Conservation (phyloP, 768 basidiomycete species). For the Jaapia argillacea region DNA sequence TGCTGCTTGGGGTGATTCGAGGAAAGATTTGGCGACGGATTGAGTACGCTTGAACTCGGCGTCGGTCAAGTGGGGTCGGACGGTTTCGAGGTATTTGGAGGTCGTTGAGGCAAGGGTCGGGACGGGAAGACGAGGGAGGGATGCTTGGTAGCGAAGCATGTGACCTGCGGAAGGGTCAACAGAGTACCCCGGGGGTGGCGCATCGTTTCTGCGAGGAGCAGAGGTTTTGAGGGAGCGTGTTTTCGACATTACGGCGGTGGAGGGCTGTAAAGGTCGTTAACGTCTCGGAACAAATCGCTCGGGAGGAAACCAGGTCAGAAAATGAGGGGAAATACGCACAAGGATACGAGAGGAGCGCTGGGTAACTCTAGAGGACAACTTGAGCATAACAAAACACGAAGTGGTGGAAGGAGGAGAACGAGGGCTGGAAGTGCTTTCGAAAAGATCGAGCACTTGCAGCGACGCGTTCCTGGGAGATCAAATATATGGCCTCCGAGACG, state of each 20-base stretch:
- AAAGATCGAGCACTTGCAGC: too few species aligned
- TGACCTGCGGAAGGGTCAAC: conserved; percentile 48
- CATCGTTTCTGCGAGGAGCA: conserved; percentile 13
- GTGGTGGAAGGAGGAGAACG: too few species aligned
- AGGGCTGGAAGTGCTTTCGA: too few species aligned
- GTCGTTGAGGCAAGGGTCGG: conserved; percentile 77
- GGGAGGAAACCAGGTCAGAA: not conserved
- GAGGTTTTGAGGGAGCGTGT: conserved; percentile 22
- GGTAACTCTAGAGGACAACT: conserved; percentile 10
- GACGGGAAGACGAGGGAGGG: conserved; percentile 72
- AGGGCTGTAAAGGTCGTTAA: too few species aligned
- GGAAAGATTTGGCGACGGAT: conserved; percentile 53
- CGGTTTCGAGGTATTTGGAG: conserved; percentile 80
- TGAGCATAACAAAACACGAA: conserved; percentile 11
- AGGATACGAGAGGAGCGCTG: conserved; percentile 9
- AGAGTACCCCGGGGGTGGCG: conserved; percentile 36
- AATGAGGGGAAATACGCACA: conserved; percentile 7
- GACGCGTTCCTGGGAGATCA: too few species aligned
- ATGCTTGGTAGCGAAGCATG: conserved; percentile 68
- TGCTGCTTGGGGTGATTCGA: conserved; percentile 54
- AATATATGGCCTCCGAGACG: too few species aligned
- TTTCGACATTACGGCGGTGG: too few species aligned
- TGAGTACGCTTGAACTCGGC: conserved; percentile 52
- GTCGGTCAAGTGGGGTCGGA: conserved; percentile 65
- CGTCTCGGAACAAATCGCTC: conserved; percentile 6